phyloP scores from a whole-genome alignment of 768 basidiomycete genomes.

The Strobilomyces dryophilus region DNA sequence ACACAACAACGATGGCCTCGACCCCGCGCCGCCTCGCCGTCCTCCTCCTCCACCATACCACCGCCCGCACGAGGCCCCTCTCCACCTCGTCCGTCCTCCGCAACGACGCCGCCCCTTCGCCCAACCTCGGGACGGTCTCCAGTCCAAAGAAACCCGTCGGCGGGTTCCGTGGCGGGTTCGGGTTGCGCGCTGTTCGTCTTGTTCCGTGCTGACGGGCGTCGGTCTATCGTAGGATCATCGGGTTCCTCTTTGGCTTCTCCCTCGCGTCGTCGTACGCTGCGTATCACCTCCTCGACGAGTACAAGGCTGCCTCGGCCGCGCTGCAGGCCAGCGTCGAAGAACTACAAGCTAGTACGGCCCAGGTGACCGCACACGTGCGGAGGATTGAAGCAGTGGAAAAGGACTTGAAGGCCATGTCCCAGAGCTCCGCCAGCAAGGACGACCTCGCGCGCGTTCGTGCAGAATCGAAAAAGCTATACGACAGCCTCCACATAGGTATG shows the following conservation, averaged over 20 bases:
- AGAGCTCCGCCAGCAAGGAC: slow-evolving; percentile 68
- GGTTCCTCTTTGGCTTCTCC: slow-evolving; percentile 88
- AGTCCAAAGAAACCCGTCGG: slow-evolving; percentile 73
- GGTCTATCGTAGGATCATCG: slow-evolving; percentile 54
- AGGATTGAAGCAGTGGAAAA: slow-evolving; percentile 88
- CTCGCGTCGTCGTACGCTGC: slow-evolving; percentile 82
- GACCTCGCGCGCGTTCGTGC: slow-evolving; percentile 65
- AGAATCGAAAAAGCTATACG: slow-evolving; percentile 86
- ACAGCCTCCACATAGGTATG: slow-evolving; percentile 76
- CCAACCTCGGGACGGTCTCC: slow-evolving; percentile 52
- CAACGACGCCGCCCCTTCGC: slow-evolving; percentile 34
- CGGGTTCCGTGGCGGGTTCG: slow-evolving; percentile 63
- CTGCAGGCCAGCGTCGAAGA: slow-evolving; percentile 87
- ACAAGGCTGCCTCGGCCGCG: slow-evolving; percentile 82
- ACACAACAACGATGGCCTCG: slow-evolving; percentile 33
- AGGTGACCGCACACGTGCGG: slow-evolving; percentile 80
- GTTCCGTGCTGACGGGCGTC: neutral
- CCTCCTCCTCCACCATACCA: slow-evolving; percentile 13
- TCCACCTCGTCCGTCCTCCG: slow-evolving; percentile 41
- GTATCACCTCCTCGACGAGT: slow-evolving; percentile 87
- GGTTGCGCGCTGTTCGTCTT: slow-evolving; percentile 5
- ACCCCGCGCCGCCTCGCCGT: slow-evolving; percentile 29
- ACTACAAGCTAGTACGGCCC: slow-evolving; percentile 76
- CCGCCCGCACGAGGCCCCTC: slow-evolving; percentile 33
- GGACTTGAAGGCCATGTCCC: slow-evolving; percentile 72